Percentiles rank a stretch among this genome's conserved stretches.
phyloP scores from a whole-genome alignment of 768 basidiomycete species.

The Coprinopsis cinerea region DNA sequence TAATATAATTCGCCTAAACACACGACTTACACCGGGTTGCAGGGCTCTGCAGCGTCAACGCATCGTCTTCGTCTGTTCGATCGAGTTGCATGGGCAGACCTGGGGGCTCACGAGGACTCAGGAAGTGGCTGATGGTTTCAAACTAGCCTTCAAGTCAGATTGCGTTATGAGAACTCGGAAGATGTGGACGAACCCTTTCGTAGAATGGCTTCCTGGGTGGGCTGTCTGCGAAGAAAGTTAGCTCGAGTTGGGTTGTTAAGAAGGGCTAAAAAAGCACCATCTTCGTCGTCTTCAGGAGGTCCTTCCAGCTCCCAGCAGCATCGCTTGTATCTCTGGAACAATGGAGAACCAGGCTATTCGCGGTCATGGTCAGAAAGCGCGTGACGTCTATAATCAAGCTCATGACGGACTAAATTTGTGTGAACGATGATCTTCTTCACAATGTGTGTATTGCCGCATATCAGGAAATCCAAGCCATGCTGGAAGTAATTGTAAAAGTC shows the following conservation, averaged over 20 bases:
- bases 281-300: constrained; percentile 75
- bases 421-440: constrained; percentile 86
- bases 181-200: constrained; percentile 47
- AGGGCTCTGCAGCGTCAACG: constrained; percentile 59
- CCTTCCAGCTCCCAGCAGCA: constrained; percentile 89
- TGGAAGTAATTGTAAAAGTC: constrained; percentile 95
- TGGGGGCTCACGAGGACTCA: constrained; percentile 66
- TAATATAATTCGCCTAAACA: constrained; percentile 6
- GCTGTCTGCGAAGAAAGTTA: constrained; percentile 41
- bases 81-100: constrained; percentile 73
- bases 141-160: constrained; percentile 36
- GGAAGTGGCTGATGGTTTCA: constrained; percentile 73
- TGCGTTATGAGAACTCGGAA: background rate
- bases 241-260: background rate
- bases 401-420: constrained; percentile 68
- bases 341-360: constrained; percentile 78
- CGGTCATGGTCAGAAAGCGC: background rate
- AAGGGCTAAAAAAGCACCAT: constrained; percentile 39
- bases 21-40: constrained; percentile 56
- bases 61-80: constrained; percentile 71
- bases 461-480: constrained; percentile 82
- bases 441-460: constrained; percentile 62
- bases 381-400: too few relatives aligned
- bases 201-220: constrained; percentile 70
- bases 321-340: constrained; percentile 88